phyloP scores from a whole-genome alignment of 306 rosid species.

The Lupinus albus region DNA sequence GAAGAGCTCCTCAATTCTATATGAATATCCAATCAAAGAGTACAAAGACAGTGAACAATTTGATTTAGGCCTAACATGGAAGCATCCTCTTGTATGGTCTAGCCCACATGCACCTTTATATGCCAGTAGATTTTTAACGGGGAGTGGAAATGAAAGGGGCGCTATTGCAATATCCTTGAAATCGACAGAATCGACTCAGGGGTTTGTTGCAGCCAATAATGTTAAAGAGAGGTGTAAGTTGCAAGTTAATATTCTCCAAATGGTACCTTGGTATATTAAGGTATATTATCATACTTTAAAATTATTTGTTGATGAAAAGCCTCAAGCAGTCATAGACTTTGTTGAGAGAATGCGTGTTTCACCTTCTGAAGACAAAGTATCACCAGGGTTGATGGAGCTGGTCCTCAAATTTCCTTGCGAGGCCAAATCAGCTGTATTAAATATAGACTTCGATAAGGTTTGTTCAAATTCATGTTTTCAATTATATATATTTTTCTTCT shows the following conservation, averaged over 20 bases:
- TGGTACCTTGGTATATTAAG: constrained; percentile 96
- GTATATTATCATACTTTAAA: constrained; percentile 81
- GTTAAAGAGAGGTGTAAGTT: constrained; percentile 62
- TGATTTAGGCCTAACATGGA: constrained; percentile 86
- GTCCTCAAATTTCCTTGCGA: constrained; percentile 80
- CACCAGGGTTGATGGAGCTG: constrained; percentile 84
- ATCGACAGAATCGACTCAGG: constrained; percentile 60
- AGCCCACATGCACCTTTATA: constrained; percentile 74
- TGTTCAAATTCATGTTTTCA: constrained; percentile 23
- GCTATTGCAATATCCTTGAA: constrained; percentile 83
- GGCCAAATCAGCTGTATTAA: constrained; percentile 68
- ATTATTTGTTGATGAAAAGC: constrained; percentile 64
- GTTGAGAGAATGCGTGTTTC: constrained; percentile 79
- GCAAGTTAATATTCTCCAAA: constrained; percentile 81
- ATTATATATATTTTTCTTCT: constrained; percentile 17
- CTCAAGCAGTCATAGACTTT: constrained; percentile 54
- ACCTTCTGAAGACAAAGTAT: constrained; percentile 92
- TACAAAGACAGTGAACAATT: constrained; percentile 55
- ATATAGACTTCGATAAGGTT: constrained; percentile 88
- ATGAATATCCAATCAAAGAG: constrained; percentile 64
- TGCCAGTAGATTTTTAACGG: constrained; percentile 83
- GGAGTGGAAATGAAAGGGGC: constrained; percentile 96
- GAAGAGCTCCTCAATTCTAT: constrained; percentile 56
- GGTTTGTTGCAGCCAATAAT: constrained; percentile 38
- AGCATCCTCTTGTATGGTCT: constrained; percentile 75